These are phyloP conservation scores for Chalciporus sp. DNA, from an alignment of 1,284 basidiomycete genomes.

Conservation along the genomic window DNA sequence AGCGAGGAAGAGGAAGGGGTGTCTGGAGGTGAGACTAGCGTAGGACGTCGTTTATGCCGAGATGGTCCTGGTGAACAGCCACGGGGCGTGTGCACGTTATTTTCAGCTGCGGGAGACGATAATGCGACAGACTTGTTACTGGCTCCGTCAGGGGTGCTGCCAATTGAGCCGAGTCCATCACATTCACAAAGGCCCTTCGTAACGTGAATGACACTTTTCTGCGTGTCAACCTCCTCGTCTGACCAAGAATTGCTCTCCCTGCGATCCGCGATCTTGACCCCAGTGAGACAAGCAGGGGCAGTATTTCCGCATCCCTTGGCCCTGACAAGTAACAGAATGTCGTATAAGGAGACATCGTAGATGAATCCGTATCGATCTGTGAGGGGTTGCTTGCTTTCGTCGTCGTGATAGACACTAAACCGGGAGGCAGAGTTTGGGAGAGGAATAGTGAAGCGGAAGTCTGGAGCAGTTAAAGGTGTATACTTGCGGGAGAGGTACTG, in stretches of 20 bases:
- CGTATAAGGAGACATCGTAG: slow-evolving; percentile 83
- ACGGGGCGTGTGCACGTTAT: slow-evolving; percentile 29
- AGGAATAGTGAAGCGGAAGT: slow-evolving; percentile 69
- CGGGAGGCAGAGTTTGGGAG: slow-evolving; percentile 58
- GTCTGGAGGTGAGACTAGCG: slow-evolving; percentile 38
- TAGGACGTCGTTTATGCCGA: slow-evolving; percentile 47
- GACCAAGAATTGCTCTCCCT: slow-evolving; percentile 76
- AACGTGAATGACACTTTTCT: slow-evolving; percentile 50
- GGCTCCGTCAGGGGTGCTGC: slow-evolving; percentile 13
- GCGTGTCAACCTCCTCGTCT: slow-evolving; percentile 50
- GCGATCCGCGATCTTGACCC: slow-evolving; percentile 84
- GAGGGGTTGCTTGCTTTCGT: slow-evolving; percentile 64
- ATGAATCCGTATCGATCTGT: slow-evolving; percentile 97
- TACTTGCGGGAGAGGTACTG: slow-evolving; percentile 77
- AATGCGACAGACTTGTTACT: slow-evolving; percentile 15
- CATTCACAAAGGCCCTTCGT: slow-evolving; percentile 64
- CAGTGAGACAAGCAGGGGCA: slow-evolving; percentile 83
- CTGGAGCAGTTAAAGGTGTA: slow-evolving; percentile 64
- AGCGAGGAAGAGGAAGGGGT: slow-evolving; percentile 24
- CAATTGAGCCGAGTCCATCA: slow-evolving; percentile 41
- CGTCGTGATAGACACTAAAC: slow-evolving; percentile 54
- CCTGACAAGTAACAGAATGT: slow-evolving; percentile 74
- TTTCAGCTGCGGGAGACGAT: slow-evolving; percentile 17
- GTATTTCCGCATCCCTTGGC: slow-evolving; percentile 74
- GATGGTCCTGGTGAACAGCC: slow-evolving; percentile 55